phyloP scores from a whole-genome alignment of 202 grass and related monocot genomes.

The Elaeis oleifera region DNA sequence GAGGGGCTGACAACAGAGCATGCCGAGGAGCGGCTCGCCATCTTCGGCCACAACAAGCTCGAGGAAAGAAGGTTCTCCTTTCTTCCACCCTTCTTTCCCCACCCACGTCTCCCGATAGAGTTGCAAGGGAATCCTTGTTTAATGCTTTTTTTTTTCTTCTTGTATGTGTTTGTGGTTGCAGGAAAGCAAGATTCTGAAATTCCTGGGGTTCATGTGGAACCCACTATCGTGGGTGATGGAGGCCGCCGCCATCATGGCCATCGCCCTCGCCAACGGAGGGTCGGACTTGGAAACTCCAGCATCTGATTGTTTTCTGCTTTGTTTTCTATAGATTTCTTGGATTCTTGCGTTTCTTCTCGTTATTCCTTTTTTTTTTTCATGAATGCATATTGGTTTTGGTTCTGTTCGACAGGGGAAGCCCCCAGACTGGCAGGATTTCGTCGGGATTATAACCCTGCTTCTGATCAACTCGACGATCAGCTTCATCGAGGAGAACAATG shows the following conservation, averaged over 20 bases:
- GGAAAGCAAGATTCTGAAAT: slow-evolving; percentile 91
- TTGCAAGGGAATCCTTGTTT: no score
- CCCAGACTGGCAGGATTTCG: slow-evolving; percentile 82
- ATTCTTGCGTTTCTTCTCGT: background rate
- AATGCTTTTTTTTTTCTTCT: background rate
- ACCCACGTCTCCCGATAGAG: background rate
- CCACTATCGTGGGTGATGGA: slow-evolving; percentile 96
- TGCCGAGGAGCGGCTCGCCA: slow-evolving; percentile 55
- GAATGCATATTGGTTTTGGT: slow-evolving; percentile 8
- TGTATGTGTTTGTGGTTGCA: slow-evolving; percentile 14
- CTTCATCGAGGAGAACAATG: slow-evolving; percentile 94
- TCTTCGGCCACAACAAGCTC: slow-evolving; percentile 89
- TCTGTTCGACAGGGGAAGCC: slow-evolving; percentile 53
- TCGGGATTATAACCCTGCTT: slow-evolving; percentile 77
- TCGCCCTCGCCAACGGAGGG: slow-evolving; percentile 73
- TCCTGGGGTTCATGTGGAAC: slow-evolving; percentile 98
- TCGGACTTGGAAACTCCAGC: slow-evolving; percentile 13
- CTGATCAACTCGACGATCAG: slow-evolving; percentile 85
- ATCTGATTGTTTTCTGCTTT: slow-evolving; percentile 1
- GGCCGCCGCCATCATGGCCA: slow-evolving; percentile 84
- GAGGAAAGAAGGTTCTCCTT: slow-evolving; percentile 72
- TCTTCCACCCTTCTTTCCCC: slow-evolving; percentile 5
- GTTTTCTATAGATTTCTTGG: background rate
- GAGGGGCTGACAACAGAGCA: slow-evolving; percentile 58
- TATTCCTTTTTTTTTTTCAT: no score